Conservation (phyloP, 2,329 filamentous ascomycete species). For the Talaromyces piceae region DNA sequence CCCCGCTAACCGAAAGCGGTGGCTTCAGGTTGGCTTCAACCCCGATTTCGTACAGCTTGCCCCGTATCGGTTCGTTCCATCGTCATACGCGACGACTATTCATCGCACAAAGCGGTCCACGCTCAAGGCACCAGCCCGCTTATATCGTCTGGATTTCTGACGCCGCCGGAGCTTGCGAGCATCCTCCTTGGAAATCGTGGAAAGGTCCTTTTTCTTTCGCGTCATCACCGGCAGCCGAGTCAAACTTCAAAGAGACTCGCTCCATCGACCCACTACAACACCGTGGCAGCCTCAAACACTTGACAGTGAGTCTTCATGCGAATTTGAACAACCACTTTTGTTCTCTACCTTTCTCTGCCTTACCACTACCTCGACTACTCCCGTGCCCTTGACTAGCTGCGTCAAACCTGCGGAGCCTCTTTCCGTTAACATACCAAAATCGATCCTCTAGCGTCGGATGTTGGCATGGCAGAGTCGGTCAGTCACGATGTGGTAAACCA, state of each 20-base stretch:
- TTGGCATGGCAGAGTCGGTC: slow-evolving; percentile 67
- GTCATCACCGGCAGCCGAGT: slow-evolving; percentile 26
- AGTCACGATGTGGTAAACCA: slow-evolving; percentile 66
- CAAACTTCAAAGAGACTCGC: slow-evolving; percentile 18
- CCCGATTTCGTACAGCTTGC: slow-evolving; percentile 26
- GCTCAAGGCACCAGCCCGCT: slow-evolving; percentile 11
- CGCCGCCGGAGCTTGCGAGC: slow-evolving; percentile 10
- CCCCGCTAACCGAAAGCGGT: slow-evolving; percentile 37
- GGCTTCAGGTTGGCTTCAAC: slow-evolving; percentile 30
- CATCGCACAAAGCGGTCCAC: slow-evolving; percentile 17
- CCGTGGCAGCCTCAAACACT: slow-evolving; percentile 36
- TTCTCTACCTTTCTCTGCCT: background rate
- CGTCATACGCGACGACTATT: slow-evolving; percentile 19
- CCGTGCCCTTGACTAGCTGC: background rate
- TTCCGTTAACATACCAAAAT: background rate
- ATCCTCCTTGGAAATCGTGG: slow-evolving; percentile 15
- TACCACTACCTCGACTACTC: too few relatives aligned
- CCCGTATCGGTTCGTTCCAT: slow-evolving; percentile 26
- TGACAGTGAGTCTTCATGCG: slow-evolving; percentile 34
- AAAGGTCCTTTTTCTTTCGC: slow-evolving; percentile 19
- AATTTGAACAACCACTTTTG: background rate
- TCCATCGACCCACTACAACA: slow-evolving; percentile 23
- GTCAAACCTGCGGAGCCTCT: background rate
- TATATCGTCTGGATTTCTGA: slow-evolving; percentile 13
- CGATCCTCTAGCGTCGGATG: slow-evolving; percentile 40